Conservation (phyloP, 1,139 yeast species). For the Yamadazyma pseudoaaseri region DNA sequence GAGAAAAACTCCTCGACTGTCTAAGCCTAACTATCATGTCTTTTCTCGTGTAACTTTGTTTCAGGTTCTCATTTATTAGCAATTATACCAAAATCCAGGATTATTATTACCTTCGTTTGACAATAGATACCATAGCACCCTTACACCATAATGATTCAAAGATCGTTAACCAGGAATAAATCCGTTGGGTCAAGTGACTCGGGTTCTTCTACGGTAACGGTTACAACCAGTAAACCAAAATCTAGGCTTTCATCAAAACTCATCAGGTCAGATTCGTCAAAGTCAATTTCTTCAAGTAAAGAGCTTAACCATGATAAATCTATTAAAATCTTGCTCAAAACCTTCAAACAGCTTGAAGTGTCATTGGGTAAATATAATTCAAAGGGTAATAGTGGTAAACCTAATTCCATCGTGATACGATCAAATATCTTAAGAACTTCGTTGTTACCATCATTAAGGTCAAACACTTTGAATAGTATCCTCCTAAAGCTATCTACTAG, state of each 20-base stretch:
- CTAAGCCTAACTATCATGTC: too few species aligned
- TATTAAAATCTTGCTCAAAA: constrained; percentile 31
- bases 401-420: constrained; percentile 48
- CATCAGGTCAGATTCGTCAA: constrained; percentile 3
- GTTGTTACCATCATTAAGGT: constrained; percentile 64
- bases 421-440: constrained; percentile 67
- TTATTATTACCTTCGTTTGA: too few species aligned
- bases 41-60: neutral
- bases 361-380: constrained; percentile 49
- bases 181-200: too few species aligned
- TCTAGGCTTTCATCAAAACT: too few species aligned
- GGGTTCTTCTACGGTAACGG: too few species aligned
- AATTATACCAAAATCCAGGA: too few species aligned
- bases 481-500: constrained; percentile 13
- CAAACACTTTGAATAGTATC: constrained; percentile 24
- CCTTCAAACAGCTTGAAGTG: constrained; percentile 44
- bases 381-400: constrained; percentile 23
- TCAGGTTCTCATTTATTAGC: neutral
- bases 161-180: too few species aligned
- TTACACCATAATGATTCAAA: too few species aligned
- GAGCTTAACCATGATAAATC: constrained; percentile 19
- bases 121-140: too few species aligned
- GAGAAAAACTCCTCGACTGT: too few species aligned
- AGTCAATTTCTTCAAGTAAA: constrained; percentile 7
- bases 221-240: too few species aligned